These are phyloP conservation scores for Rosa persica DNA, from an alignment of 306 rosid genomes.

Conservation along the genomic window DNA sequence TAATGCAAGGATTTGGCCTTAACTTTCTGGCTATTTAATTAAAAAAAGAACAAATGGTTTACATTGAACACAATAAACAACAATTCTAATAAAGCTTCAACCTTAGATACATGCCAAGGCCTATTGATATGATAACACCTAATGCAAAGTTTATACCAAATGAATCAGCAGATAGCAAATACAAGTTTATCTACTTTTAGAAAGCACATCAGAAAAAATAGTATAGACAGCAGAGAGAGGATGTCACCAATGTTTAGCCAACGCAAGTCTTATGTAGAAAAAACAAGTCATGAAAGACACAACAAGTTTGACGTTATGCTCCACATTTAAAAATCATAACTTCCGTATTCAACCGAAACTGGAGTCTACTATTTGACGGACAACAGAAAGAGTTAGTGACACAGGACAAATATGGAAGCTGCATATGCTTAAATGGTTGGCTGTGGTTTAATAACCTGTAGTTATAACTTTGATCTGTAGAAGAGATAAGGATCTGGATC, in stretches of 20 bases:
- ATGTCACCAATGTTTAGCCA: not conserved
- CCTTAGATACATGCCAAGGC: slow-evolving; percentile 1
- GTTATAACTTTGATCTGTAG: not conserved
- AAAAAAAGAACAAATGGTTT: not conserved
- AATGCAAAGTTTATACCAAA: not conserved
- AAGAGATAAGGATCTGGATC: not conserved
- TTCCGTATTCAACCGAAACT: not conserved
- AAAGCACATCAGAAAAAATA: not conserved
- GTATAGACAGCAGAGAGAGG: not conserved
- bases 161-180: not conserved
- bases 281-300: not conserved
- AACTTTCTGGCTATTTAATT: not conserved
- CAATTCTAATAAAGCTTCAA: not conserved
- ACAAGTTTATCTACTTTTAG: not conserved
- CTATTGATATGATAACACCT: not conserved
- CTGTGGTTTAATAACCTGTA: not conserved
- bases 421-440: not conserved
- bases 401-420: not conserved
- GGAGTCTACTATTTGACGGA: not conserved
- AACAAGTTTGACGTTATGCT: not conserved
- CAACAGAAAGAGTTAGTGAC: not conserved
- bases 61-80: not conserved
- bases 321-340: not conserved
- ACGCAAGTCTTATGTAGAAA: not conserved
- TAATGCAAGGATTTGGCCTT: not conserved